phyloP scores from a whole-genome alignment of 495 filamentous ascomycete genomes.

The Rhizodiscina lignyota region DNA sequence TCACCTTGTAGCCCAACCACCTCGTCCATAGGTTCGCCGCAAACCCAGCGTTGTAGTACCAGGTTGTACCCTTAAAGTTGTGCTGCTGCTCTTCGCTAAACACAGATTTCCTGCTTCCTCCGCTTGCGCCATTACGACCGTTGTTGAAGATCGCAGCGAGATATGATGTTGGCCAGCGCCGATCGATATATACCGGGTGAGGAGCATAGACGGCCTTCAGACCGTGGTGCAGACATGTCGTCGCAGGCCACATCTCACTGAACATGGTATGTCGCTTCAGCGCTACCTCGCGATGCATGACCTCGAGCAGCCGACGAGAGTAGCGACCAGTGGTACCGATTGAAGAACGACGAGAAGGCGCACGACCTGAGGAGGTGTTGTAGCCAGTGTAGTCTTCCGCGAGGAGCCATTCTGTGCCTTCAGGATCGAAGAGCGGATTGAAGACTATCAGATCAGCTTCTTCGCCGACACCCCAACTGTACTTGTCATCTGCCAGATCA shows the following conservation, averaged over 20 bases:
- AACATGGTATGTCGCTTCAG: slow-evolving; percentile 77
- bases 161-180: slow-evolving; percentile 68
- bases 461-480: slow-evolving; percentile 79
- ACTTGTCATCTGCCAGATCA: slow-evolving; percentile 59
- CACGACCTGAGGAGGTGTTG: slow-evolving; percentile 43
- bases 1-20: slow-evolving; percentile 73
- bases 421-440: slow-evolving; percentile 86
- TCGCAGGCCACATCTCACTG: slow-evolving; percentile 90
- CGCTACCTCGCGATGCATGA: slow-evolving; percentile 81
- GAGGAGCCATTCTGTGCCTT: slow-evolving; percentile 75
- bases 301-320: slow-evolving; percentile 59
- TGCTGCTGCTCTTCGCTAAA: slow-evolving; percentile 72
- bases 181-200: slow-evolving; percentile 82
- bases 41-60: slow-evolving; percentile 90
- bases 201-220: slow-evolving; percentile 90
- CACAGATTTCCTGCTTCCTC: slow-evolving; percentile 53
- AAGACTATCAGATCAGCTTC: slow-evolving; percentile 88
- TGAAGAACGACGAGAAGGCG: slow-evolving; percentile 69
- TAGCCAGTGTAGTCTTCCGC: slow-evolving; percentile 83
- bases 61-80: slow-evolving; percentile 74
- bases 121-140: slow-evolving; percentile 63
- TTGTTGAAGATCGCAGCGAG: slow-evolving; percentile 73
- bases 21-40: slow-evolving; percentile 66
- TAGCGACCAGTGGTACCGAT: slow-evolving; percentile 79
- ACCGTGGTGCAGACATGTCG: slow-evolving; percentile 76